Conservation (phyloP, 768 basidiomycete species). For the Pulveroboletus sp. region DNA sequence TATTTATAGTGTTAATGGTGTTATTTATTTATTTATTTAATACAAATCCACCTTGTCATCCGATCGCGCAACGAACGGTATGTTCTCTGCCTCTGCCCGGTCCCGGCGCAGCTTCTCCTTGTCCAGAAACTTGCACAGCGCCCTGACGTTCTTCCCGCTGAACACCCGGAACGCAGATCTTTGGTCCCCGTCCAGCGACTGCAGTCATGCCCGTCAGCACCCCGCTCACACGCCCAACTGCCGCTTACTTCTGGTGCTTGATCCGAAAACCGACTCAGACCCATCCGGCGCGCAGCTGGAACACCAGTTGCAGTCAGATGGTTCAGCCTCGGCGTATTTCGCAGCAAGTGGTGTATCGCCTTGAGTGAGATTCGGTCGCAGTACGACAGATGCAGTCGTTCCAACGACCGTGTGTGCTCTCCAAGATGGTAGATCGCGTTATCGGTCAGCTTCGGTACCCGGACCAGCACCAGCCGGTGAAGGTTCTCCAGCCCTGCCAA, state of each 20-base stretch:
- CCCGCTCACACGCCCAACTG: background rate
- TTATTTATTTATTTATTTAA: constrained; percentile 23
- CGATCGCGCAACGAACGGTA: constrained; percentile 54
- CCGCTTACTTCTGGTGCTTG: constrained; percentile 54
- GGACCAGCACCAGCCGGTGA: constrained; percentile 73
- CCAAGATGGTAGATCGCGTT: constrained; percentile 74
- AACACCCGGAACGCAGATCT: constrained; percentile 76
- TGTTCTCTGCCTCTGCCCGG: constrained; percentile 54
- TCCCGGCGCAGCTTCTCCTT: constrained; percentile 58
- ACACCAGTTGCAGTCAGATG: constrained; percentile 81
- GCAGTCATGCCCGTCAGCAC: constrained; percentile 7
- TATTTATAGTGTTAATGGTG: too few relatives aligned
- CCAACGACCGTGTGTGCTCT: constrained; percentile 63
- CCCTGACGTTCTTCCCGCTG: constrained; percentile 58
- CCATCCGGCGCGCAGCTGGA: constrained; percentile 62
- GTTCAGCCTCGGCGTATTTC: constrained; percentile 52
- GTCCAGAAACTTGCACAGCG: constrained; percentile 64
- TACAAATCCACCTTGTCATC: constrained; percentile 65
- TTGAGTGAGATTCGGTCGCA: constrained; percentile 77
- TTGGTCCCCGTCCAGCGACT: constrained; percentile 67
- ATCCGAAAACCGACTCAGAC: constrained; percentile 75
- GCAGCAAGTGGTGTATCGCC: constrained; percentile 67
- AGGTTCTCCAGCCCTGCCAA: constrained; percentile 65
- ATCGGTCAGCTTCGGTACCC: constrained; percentile 80
- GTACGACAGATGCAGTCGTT: constrained; percentile 81